Percentiles rank a stretch among this genome's conserved stretches.
phyloP scores from a whole-genome alignment of 176 grass and related monocot genomes.

The Saccharum spontaneum region DNA sequence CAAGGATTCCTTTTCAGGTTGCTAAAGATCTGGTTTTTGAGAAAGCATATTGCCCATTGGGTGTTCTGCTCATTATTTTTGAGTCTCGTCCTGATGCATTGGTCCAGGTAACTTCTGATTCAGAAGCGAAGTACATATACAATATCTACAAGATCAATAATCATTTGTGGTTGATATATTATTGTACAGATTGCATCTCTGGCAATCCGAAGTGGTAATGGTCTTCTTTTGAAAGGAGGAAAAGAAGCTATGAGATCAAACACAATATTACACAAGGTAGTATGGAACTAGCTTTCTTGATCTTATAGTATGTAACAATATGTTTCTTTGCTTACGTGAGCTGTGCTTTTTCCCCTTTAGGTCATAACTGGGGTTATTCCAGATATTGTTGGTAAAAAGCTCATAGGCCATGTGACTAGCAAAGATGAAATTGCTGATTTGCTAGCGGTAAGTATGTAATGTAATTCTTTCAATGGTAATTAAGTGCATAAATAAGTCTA shows the following conservation, averaged over 20 bases:
- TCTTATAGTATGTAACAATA: not conserved
- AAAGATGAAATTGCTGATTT: constrained; percentile 94
- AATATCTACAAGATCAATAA: constrained; percentile 1
- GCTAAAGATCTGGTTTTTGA: constrained; percentile 87
- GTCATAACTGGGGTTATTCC: constrained; percentile 82
- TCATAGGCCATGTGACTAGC: constrained; percentile 89
- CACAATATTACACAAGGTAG: constrained; percentile 89
- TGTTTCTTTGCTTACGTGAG: not conserved
- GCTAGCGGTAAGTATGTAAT: constrained; percentile 57
- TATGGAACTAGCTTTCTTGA: not conserved
- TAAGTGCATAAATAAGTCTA: constrained; percentile 24
- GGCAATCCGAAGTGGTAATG: constrained; percentile 92
- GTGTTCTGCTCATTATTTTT: constrained; percentile 94
- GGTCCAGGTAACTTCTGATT: constrained; percentile 66
- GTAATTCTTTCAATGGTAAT: constrained; percentile 20
- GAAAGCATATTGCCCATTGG: constrained; percentile 84
- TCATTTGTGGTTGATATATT: constrained; percentile 23
- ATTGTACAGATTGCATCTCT: constrained; percentile 77
- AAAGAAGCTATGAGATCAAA: constrained; percentile 99
- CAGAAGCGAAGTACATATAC: not conserved
- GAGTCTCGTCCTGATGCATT: constrained; percentile 96
- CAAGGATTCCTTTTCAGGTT: constrained; percentile 47
- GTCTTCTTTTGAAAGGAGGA: constrained; percentile 97
- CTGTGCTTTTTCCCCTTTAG: constrained; percentile 36
- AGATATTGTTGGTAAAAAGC: constrained; percentile 74